Conservation (phyloP, 306 rosid genomes). For the Pterocarpus macrocarpus region DNA sequence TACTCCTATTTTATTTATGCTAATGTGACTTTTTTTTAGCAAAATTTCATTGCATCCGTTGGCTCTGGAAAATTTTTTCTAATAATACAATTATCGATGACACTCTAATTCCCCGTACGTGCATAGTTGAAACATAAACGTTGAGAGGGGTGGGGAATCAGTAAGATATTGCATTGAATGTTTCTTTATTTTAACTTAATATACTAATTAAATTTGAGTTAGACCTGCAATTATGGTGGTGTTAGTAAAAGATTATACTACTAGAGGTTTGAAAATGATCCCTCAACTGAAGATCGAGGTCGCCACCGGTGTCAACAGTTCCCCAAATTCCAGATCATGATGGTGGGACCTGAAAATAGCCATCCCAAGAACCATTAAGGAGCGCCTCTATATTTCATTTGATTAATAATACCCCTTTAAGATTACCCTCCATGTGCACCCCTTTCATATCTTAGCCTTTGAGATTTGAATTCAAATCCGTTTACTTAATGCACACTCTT, state of each 20-base stretch:
- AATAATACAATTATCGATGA: not conserved
- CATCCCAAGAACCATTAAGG: slow-evolving; percentile 40
- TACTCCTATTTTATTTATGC: not conserved
- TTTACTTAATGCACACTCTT: slow-evolving; percentile 29
- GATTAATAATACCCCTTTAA: slow-evolving; percentile 43
- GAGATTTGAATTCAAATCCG: slow-evolving; percentile 56
- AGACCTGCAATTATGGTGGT: slow-evolving; percentile 40
- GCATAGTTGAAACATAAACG: not conserved
- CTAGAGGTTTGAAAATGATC: slow-evolving; percentile 48
- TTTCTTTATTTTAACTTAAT: not conserved
- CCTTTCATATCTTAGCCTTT: not conserved
- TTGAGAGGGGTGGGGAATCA: not conserved
- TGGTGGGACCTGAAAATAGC: slow-evolving; percentile 51
- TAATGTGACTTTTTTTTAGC: slow-evolving; percentile 10
- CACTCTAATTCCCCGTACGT: not conserved
- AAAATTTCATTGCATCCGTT: not conserved
- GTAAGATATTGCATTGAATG: slow-evolving; percentile 2
- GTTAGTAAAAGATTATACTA: slow-evolving; percentile 26
- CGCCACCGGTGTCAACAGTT: slow-evolving; percentile 38
- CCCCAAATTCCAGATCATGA: slow-evolving; percentile 36
- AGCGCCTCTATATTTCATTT: slow-evolving; percentile 32
- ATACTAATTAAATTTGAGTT: not conserved
- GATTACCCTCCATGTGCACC: slow-evolving; percentile 57
- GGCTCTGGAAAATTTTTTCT: not conserved
- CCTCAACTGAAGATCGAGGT: slow-evolving; percentile 55